phyloP scores from a whole-genome alignment of 2,329 filamentous ascomycete genomes.

The Furcasterigmium furcatum region DNA sequence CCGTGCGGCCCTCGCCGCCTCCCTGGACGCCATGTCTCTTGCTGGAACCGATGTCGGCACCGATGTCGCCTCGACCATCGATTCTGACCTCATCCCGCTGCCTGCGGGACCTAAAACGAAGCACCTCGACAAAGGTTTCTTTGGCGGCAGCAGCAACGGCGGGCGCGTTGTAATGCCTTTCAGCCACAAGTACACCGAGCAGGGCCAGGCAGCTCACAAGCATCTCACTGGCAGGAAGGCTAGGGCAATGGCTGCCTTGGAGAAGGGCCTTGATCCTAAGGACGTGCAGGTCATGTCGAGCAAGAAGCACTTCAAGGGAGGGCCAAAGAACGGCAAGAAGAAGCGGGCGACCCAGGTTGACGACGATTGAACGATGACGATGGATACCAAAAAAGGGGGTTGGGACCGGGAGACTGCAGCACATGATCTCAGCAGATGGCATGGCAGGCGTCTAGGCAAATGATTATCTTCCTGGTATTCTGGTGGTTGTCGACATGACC shows the following conservation, averaged over 20 bases:
- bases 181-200: slow-evolving; percentile 83
- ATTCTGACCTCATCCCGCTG: slow-evolving; percentile 46
- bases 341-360: slow-evolving; percentile 43
- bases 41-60: slow-evolving; percentile 26
- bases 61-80: slow-evolving; percentile 25
- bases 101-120: slow-evolving; percentile 70
- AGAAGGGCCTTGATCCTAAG: slow-evolving; percentile 79
- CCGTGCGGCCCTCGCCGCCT: slow-evolving; percentile 57
- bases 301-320: slow-evolving; percentile 96
- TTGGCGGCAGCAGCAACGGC: slow-evolving; percentile 57
- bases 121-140: slow-evolving; percentile 85
- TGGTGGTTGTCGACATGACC: no score
- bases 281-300: slow-evolving; percentile 63
- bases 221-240: slow-evolving; percentile 80
- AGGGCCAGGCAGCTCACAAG: slow-evolving; percentile 60
- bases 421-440: neutral
- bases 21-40: slow-evolving; percentile 43
- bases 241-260: slow-evolving; percentile 74
- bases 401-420: no score
- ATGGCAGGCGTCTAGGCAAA: neutral
- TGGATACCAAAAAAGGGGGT: neutral
- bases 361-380: slow-evolving; percentile 17
- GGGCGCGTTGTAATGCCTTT: slow-evolving; percentile 76
- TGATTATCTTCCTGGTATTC: no score
- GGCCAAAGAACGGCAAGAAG: slow-evolving; percentile 56